phyloP scores from a whole-genome alignment of 495 filamentous ascomycete genomes.

The Pyrenula aspistea region DNA sequence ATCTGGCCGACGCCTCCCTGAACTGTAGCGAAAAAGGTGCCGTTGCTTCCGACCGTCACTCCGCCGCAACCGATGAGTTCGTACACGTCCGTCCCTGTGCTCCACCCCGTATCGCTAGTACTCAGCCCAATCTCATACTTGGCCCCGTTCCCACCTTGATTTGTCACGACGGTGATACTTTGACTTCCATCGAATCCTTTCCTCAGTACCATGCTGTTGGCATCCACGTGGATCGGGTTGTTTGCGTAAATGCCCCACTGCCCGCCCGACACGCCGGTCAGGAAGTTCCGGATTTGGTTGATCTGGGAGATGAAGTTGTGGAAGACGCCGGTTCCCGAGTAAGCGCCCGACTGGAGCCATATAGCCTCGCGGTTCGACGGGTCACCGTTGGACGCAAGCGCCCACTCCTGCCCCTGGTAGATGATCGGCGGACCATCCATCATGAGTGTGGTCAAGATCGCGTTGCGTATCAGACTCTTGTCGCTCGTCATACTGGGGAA shows the following conservation, averaged over 20 bases:
- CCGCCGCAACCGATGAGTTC: neutral
- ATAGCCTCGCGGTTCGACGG: conserved; percentile 56
- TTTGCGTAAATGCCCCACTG: neutral
- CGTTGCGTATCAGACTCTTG: conserved; percentile 43
- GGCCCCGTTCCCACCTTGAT: conserved; percentile 35
- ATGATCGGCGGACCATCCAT: conserved; percentile 47
- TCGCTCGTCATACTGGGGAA: conserved; percentile 30
- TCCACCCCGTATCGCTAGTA: conserved; percentile 4
- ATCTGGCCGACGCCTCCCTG: neutral
- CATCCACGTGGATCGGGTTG: conserved; percentile 41
- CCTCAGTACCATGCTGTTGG: conserved; percentile 47
- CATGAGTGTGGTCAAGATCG: conserved; percentile 56
- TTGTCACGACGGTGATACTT: conserved; percentile 49
- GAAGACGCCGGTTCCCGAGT: conserved; percentile 44
- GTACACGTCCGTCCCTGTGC: neutral
- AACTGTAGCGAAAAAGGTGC: neutral
- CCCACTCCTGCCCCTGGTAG: conserved; percentile 58
- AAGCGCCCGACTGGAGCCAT: conserved; percentile 33
- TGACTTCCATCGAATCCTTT: conserved; percentile 46
- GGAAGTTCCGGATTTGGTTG: conserved; percentile 46
- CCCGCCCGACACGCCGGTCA: neutral
- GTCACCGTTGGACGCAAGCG: conserved; percentile 38
- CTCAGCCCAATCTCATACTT: conserved; percentile 33
- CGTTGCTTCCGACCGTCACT: neutral
- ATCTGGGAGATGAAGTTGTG: conserved; percentile 48